Percentiles rank a stretch among this genome's conserved stretches.
These are phyloP conservation scores for Zasmidium angulare DNA, from an alignment of 2,329 filamentous ascomycete species.

Conservation along the genomic window DNA sequence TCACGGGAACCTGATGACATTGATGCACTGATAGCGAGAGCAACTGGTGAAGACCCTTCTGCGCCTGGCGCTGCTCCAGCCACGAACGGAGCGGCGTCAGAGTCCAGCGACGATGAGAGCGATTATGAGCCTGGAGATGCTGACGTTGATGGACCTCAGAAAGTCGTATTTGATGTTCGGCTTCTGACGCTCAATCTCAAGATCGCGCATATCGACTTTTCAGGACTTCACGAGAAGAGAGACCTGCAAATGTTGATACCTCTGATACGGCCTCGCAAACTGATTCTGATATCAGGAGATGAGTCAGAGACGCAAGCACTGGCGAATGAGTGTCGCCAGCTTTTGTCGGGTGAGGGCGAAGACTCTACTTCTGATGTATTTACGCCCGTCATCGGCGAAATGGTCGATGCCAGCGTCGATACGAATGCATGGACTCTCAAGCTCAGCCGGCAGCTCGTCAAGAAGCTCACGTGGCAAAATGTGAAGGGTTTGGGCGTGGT, in stretches of 20 bases:
- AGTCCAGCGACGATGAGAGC: constrained; percentile 40
- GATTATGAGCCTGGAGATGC: constrained; percentile 54
- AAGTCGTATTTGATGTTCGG: constrained; percentile 65
- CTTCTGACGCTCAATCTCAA: constrained; percentile 68
- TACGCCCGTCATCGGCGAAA: constrained; percentile 71
- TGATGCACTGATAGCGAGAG: constrained; percentile 34
- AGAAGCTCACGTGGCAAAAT: constrained; percentile 90
- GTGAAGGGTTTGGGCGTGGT: constrained; percentile 87
- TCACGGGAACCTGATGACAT: constrained; percentile 38
- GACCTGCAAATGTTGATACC: constrained; percentile 94
- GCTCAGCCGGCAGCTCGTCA: constrained; percentile 79
- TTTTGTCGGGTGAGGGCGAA: constrained; percentile 47
- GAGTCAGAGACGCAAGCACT: constrained; percentile 74
- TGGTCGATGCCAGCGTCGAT: constrained; percentile 89
- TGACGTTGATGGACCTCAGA: constrained; percentile 66
- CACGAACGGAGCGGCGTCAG: constrained; percentile 22
- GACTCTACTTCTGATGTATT: constrained; percentile 59
- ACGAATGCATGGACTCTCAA: constrained; percentile 97
- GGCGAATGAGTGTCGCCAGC: constrained; percentile 74
- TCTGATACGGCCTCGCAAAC: constrained; percentile 87
- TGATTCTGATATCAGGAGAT: constrained; percentile 85
- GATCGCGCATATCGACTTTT: constrained; percentile 87
- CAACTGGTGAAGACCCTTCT: constrained; percentile 23
- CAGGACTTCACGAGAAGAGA: constrained; percentile 87
- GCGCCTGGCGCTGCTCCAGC: constrained; percentile 1